Evolutionary conservation across 108 stramenopile species (phyloP).

Genomic region (Seminavis robusta): DNA sequence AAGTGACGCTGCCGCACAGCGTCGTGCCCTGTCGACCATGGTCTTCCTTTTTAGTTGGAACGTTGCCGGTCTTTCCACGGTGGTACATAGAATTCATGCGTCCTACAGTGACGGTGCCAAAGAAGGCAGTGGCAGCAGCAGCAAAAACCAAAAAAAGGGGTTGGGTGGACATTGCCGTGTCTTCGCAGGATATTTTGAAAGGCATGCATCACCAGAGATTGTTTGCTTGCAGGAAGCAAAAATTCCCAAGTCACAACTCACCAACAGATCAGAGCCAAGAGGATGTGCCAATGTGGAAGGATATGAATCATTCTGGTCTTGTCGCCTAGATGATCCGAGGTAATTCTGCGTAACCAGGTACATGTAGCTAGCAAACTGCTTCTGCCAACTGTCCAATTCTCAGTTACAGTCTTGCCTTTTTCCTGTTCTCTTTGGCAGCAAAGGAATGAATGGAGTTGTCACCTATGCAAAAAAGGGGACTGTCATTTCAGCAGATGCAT

Average conservation of each 20-base stretch:
- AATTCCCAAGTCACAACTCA: constrained; percentile 63
- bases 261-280: constrained; percentile 59
- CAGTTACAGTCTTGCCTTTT: no score
- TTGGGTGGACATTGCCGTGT: constrained; percentile 27
- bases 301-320: constrained; percentile 86
- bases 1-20: no score
- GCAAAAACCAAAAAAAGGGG: constrained; percentile 4
- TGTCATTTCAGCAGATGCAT: constrained; percentile 40
- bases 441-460: constrained; percentile 87
- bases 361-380: no score
- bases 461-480: constrained; percentile 72
- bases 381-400: no score
- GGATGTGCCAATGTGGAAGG: constrained; percentile 50
- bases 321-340: constrained; percentile 50
- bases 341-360: no score
- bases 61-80: constrained; percentile 79
- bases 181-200: constrained; percentile 51
- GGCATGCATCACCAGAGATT: no score
- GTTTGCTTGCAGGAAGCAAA: constrained; percentile 91
- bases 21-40: no score
- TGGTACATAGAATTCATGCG: constrained; percentile 60
- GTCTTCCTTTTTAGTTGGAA: constrained; percentile 91
- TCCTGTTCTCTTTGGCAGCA: no score
- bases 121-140: not conserved
- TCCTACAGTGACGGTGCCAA: constrained; percentile 10